These are phyloP conservation scores for Candolleomyces efflorescens DNA, from an alignment of 768 basidiomycete genomes.

Conservation along the genomic window DNA sequence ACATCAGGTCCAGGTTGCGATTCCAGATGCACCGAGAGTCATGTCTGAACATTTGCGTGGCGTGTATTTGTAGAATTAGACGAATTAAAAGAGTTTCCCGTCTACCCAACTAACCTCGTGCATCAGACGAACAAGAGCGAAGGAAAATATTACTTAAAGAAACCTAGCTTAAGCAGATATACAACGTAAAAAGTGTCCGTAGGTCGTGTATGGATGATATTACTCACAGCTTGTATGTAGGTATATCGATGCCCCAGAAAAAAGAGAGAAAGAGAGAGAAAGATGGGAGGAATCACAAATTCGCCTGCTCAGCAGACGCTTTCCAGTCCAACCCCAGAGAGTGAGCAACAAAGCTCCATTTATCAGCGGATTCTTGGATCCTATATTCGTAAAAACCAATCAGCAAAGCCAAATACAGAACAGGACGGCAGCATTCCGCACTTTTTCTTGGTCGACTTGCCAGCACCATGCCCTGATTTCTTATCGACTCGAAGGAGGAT, in stretches of 20 bases:
- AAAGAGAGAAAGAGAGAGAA: background rate
- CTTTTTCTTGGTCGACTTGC: constrained; percentile 73
- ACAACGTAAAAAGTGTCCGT: background rate
- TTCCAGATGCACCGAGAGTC: no score
- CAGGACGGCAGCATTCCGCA: constrained; percentile 16
- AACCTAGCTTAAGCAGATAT: background rate
- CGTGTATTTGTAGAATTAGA: no score
- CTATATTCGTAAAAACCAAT: constrained; percentile 27
- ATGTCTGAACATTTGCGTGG: no score
- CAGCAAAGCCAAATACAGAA: background rate
- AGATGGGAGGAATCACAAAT: constrained; percentile 9
- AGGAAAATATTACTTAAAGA: background rate
- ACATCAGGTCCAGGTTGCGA: no score
- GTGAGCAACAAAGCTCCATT: constrained; percentile 73
- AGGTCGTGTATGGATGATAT: background rate
- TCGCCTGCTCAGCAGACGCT: constrained; percentile 17
- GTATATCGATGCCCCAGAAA: background rate
- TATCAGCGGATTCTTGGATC: constrained; percentile 73
- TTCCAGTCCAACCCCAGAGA: constrained; percentile 50
- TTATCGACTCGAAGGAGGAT: constrained; percentile 74
- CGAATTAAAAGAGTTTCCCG: no score
- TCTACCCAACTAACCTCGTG: no score
- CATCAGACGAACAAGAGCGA: background rate
- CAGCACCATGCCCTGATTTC: constrained; percentile 78
- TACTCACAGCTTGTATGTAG: background rate